Percentiles rank a stretch among this genome's conserved stretches.
Evolutionary conservation across 2,329 filamentous ascomycete species (phyloP).

Genomic region (Didymella keratinophila): DNA sequence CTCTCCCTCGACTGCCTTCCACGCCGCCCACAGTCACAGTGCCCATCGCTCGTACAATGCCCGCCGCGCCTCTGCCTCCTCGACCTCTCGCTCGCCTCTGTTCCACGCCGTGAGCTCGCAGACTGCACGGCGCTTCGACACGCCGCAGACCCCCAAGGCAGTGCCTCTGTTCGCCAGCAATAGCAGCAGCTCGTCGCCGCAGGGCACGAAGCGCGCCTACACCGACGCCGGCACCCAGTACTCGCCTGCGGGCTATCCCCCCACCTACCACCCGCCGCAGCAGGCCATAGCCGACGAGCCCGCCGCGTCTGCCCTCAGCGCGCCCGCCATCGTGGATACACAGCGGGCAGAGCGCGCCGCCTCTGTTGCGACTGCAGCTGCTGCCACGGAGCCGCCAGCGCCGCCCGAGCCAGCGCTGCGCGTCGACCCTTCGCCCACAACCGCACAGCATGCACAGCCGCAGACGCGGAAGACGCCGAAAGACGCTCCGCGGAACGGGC

Average conservation of each 20-base stretch:
- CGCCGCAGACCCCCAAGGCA: conserved; percentile 33
- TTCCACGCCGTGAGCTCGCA: conserved; percentile 41
- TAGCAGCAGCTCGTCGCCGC: conserved; percentile 31
- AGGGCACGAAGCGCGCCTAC: conserved; percentile 48
- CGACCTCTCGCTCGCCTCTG: conserved; percentile 44
- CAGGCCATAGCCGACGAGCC: conserved; percentile 16
- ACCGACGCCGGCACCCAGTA: conserved; percentile 64
- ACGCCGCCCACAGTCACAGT: conserved; percentile 24
- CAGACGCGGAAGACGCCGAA: conserved; percentile 22
- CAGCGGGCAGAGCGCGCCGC: conserved; percentile 37
- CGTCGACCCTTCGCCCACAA: conserved; percentile 42
- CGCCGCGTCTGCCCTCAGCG: conserved; percentile 20
- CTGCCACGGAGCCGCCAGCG: conserved; percentile 40
- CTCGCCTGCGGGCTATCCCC: conserved; percentile 58
- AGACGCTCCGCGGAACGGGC: conserved; percentile 23
- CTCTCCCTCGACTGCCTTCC: conserved; percentile 48
- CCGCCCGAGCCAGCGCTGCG: conserved; percentile 43
- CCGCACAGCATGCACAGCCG: conserved; percentile 24
- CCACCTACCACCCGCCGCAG: conserved; percentile 48
- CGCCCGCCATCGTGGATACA: conserved; percentile 31
- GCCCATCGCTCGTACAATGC: conserved; percentile 18
- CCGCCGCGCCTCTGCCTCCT: conserved; percentile 42
- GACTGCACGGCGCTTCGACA: conserved; percentile 40
- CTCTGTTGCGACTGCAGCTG: conserved; percentile 38
- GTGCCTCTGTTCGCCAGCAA: conserved; percentile 32